phyloP scores from a whole-genome alignment of 2,329 filamentous ascomycete genomes.

The Penicillium sp. region DNA sequence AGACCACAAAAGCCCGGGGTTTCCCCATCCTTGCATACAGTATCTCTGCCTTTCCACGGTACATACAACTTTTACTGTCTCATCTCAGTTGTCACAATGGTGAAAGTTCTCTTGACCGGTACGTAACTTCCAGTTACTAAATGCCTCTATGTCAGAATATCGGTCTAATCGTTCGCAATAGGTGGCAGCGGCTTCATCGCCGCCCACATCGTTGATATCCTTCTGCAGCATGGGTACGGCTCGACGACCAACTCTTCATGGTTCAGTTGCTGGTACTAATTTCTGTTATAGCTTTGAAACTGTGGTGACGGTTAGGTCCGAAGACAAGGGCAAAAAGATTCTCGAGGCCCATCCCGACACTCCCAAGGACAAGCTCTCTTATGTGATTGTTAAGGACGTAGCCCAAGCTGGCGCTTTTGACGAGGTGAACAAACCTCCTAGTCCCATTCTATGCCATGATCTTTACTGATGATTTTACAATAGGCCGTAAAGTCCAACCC shows the following conservation, averaged over 20 bases:
- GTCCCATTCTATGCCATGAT: background rate
- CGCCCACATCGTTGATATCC: conserved; percentile 60
- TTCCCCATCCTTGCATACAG: background rate
- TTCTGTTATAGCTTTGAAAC: conserved; percentile 52
- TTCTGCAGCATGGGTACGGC: conserved; percentile 52
- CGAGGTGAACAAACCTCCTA: conserved; percentile 35
- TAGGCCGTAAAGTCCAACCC: conserved; percentile 58
- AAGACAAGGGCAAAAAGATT: conserved; percentile 62
- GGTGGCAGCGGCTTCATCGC: conserved; percentile 65
- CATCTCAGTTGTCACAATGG: conserved; percentile 25
- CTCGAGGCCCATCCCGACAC: conserved; percentile 52
- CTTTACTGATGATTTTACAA: conserved; percentile 6
- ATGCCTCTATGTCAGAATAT: conserved; percentile 1
- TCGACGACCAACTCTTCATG: background rate
- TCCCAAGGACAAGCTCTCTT: conserved; percentile 58
- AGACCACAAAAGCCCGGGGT: conserved; percentile 17
- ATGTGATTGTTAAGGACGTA: conserved; percentile 70
- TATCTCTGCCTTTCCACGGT: background rate
- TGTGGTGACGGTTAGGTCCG: conserved; percentile 61
- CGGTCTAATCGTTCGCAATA: conserved; percentile 21
- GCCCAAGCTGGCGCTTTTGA: conserved; percentile 68
- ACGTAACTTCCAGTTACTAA: conserved; percentile 29
- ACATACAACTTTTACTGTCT: background rate
- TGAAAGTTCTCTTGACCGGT: conserved; percentile 42
- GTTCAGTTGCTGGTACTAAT: conserved; percentile 3